A percentile compares a stretch with the other conserved stretches of the same genome.
Conservation (phyloP, 2,329 filamentous ascomycete species). For the Diaporthe sp. region DNA sequence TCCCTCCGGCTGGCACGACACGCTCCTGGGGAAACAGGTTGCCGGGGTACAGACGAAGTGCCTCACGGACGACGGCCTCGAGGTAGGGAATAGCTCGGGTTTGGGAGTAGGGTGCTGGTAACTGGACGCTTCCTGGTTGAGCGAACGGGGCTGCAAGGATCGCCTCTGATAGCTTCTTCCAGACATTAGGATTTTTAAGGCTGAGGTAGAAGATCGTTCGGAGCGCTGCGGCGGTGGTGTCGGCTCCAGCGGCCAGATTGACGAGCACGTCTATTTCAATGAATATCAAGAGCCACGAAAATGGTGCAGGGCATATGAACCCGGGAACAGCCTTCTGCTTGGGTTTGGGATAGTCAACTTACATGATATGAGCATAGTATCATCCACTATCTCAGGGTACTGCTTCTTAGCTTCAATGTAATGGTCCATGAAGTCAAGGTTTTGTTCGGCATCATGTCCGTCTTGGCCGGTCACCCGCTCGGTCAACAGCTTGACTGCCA, state of each 20-base stretch:
- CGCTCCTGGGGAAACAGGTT: constrained; percentile 60
- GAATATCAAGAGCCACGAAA: not conserved
- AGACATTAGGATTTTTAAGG: not conserved
- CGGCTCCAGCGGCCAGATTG: constrained; percentile 26
- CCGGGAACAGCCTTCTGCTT: not conserved
- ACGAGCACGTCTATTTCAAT: constrained; percentile 40
- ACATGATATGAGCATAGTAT: constrained; percentile 39
- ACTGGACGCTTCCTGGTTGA: not conserved
- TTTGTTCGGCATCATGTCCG: constrained; percentile 42
- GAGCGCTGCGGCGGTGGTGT: constrained; percentile 28
- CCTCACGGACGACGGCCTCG: constrained; percentile 62
- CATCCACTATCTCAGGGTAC: constrained; percentile 49
- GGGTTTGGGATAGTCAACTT: constrained; percentile 15
- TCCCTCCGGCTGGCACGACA: constrained; percentile 55
- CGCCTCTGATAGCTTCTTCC: not conserved
- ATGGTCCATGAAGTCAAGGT: constrained; percentile 52
- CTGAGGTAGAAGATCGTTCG: constrained; percentile 17
- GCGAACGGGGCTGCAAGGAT: constrained; percentile 27
- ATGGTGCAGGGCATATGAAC: fast-evolving
- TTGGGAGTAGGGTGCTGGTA: constrained; percentile 22
- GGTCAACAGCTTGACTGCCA: constrained; percentile 43
- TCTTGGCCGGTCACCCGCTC: constrained; percentile 45
- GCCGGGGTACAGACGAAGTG: constrained; percentile 60
- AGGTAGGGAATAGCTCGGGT: constrained; percentile 46
- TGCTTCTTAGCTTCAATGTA: constrained; percentile 51